Conservation (phyloP, 768 basidiomycete genomes). For the Hygrocybe punicea region DNA sequence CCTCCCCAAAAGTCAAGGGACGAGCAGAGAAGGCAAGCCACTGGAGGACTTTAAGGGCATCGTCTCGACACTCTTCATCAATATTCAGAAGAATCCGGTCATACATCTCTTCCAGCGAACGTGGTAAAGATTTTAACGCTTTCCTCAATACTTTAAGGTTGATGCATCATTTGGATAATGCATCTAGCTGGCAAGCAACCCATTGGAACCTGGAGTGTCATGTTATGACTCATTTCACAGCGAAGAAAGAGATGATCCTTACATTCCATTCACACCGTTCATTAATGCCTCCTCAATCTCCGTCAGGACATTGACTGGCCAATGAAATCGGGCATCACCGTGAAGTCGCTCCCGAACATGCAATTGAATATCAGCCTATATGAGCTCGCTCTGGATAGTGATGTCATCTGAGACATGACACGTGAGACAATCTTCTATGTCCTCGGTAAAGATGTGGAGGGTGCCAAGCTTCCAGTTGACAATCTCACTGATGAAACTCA, state of each 20-base stretch:
- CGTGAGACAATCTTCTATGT: background rate
- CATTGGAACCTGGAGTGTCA: background rate
- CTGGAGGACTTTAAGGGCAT: background rate
- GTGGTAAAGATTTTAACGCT: background rate
- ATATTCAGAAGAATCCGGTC: background rate
- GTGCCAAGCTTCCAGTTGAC: slow-evolving; percentile 4
- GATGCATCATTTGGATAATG: background rate
- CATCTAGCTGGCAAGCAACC: background rate
- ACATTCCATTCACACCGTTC: slow-evolving; percentile 6
- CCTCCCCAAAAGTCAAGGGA: background rate
- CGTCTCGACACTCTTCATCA: background rate
- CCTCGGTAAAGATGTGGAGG: slow-evolving; percentile 8
- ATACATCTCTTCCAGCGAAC: background rate
- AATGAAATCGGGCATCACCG: background rate
- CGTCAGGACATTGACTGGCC: background rate
- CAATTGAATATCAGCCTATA: slow-evolving; percentile 6
- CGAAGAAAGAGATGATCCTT: background rate
- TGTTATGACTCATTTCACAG: background rate
- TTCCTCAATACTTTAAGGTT: background rate
- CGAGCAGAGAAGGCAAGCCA: background rate
- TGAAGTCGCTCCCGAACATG: slow-evolving; percentile 1
- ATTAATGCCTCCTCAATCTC: slow-evolving; percentile 3
- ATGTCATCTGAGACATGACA: background rate
- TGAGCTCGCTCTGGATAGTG: background rate
- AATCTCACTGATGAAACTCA: slow-evolving; percentile 5